A percentile compares a stretch with the other conserved stretches of the same genome.
Evolutionary conservation across 176 grass and related monocot genomes (phyloP).

Genomic region (Canna indica): DNA sequence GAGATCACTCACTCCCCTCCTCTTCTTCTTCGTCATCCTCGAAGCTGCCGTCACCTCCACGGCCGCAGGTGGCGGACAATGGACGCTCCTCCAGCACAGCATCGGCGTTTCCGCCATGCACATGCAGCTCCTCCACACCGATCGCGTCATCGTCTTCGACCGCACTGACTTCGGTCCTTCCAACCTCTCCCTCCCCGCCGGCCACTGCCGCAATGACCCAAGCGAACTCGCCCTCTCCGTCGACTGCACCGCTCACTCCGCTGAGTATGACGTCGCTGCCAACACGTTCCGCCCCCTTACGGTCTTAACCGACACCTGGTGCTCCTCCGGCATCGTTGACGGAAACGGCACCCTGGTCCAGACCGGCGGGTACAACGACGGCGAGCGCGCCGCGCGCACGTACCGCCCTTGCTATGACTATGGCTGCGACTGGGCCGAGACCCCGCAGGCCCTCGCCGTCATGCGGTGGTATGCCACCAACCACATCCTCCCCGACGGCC

Average conservation of each 20-base stretch:
- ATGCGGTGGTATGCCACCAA: background rate
- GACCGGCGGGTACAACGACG: slow-evolving; percentile 1
- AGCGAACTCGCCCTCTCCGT: background rate
- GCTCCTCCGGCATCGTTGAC: background rate
- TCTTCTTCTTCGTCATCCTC: background rate
- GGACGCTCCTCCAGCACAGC: background rate
- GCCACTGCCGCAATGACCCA: background rate
- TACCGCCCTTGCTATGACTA: background rate
- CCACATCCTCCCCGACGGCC: background rate
- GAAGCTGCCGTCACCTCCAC: background rate
- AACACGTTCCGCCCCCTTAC: background rate
- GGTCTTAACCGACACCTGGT: background rate
- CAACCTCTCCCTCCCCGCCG: background rate
- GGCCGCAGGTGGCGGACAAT: background rate
- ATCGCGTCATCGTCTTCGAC: slow-evolving; percentile 1
- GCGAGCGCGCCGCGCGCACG: background rate
- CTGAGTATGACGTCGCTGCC: background rate
- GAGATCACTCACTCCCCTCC: background rate
- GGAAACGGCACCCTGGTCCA: background rate
- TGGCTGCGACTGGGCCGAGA: background rate
- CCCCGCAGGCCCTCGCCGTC: background rate
- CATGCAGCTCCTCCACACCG: slow-evolving; percentile 6
- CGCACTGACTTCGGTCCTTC: background rate
- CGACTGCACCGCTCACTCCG: slow-evolving; percentile 6
- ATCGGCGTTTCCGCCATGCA: slow-evolving; percentile 5